Evolutionary conservation across 2,329 filamentous ascomycete species (phyloP), one percentile per base, ranked within the genome.

Genomic region (Lecanicillium sp.): DNA sequence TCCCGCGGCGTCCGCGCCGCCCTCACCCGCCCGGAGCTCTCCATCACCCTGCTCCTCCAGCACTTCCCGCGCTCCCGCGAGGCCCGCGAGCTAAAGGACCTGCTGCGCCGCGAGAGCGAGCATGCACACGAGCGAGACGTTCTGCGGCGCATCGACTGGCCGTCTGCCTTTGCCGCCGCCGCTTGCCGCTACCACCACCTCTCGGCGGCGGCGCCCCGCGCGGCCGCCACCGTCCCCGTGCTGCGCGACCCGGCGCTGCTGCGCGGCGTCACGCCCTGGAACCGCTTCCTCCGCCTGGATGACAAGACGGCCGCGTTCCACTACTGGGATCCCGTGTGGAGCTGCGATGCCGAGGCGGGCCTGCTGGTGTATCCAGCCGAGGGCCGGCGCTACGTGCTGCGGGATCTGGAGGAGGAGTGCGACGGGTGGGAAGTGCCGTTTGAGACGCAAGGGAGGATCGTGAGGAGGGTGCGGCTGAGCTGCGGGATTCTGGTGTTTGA

Each of bases 401-500:
- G 76, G 50, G 78, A 83, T 56, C 54, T 83, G 2, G 68, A 67
- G n/a, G n/a, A n/a, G n/a, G n/a, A n/a, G 19, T 70, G 67, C 1
- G 63, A 70, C 9, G 54, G 56, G 4, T 62, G 66, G 23, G 57
- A 60, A 2, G 66, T 83, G 14, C 76, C 78, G 1, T 81, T 84
- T 52, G 64, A 74, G 29, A 63, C 68, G 5, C 51, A 58, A 1
- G 67, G 65, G 7, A 80, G 73, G 54, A 68, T 76, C 27, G 64
- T 83, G 21, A 69, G 80, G 11, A 71, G 79, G 11, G 60, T 81
- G 3, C 71, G 79, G 12, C 63, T 84, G 4, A 70, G 72, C 26
- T 64, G 73, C 27, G 66, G 67, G 2, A 65, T 81, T n/a, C 63
- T 85, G n/a, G 56, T 83, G 15, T 63, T 84, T n/a, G 80, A 84